phyloP scores from a whole-genome alignment of 148 eudicot species.

The Talinum fruticosum region DNA sequence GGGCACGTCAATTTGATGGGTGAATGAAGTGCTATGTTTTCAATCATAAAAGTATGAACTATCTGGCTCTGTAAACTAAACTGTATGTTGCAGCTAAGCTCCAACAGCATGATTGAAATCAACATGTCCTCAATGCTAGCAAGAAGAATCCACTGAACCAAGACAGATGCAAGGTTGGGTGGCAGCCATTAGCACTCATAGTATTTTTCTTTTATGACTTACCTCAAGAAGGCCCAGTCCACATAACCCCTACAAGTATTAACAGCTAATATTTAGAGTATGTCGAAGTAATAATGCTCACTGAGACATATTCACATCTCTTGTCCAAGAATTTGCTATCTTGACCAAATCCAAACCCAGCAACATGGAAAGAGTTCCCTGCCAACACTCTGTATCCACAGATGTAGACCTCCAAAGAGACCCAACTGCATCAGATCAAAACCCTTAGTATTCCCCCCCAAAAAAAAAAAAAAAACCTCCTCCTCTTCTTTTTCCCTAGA shows the following conservation, averaged over 20 bases:
- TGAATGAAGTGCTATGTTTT: too few species aligned
- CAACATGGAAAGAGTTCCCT: not conserved
- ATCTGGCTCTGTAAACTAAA: too few species aligned
- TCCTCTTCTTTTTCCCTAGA: not conserved
- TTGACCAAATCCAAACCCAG: not conserved
- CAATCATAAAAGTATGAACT: too few species aligned
- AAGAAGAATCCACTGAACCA: not conserved
- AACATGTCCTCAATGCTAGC: not conserved
- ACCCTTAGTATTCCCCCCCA: not conserved
- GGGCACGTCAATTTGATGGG: too few species aligned
- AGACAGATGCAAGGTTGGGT: not conserved
- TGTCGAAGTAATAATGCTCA: not conserved
- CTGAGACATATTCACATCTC: not conserved
- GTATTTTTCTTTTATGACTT: too few species aligned
- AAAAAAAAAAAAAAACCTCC: too few species aligned
- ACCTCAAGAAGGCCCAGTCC: not conserved
- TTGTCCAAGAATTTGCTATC: not conserved
- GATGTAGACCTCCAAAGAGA: not conserved
- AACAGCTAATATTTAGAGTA: not conserved
- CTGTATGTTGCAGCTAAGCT: too few species aligned
- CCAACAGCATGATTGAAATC: not conserved
- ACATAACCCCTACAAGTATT: not conserved
- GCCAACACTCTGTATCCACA: not conserved
- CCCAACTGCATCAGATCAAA: not conserved
- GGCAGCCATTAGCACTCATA: not conserved